Conservation (phyloP, 1,139 yeast species). For the Candida sanyaensis region DNA sequence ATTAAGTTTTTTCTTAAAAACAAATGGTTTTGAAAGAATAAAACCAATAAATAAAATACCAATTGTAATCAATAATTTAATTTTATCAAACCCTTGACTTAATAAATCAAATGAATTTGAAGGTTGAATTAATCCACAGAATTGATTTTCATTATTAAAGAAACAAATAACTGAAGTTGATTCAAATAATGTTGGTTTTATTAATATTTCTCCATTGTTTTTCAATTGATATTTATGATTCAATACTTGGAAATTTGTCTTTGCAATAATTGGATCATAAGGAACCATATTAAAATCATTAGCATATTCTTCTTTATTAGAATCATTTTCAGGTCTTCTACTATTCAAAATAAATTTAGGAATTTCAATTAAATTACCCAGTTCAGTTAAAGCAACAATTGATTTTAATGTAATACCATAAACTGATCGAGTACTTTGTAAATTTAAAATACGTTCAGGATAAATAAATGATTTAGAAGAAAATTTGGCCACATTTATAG, state of each 20-base stretch:
- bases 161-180: conserved; percentile 76
- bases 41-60: conserved; percentile 47
- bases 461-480: conserved; percentile 58
- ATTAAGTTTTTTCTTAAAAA: conserved; percentile 47
- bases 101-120: conserved; percentile 83
- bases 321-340: conserved; percentile 57
- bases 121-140: conserved; percentile 78
- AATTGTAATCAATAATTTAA: conserved; percentile 64
- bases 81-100: conserved; percentile 65
- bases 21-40: conserved; percentile 59
- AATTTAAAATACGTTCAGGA: conserved; percentile 54
- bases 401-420: conserved; percentile 78
- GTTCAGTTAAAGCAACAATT: conserved; percentile 55
- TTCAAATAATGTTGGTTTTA: conserved; percentile 73
- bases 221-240: conserved; percentile 37
- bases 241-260: conserved; percentile 44
- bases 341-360: conserved; percentile 70
- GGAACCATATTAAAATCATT: conserved; percentile 62
- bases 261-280: conserved; percentile 63
- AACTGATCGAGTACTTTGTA: conserved; percentile 64
- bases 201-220: conserved; percentile 32
- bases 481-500: conserved; percentile 28
- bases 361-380: conserved; percentile 66
- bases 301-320: conserved; percentile 53
- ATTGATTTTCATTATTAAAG: conserved; percentile 63